phyloP scores from a whole-genome alignment of 2,329 filamentous ascomycete genomes.

The Didymella pinodella region DNA sequence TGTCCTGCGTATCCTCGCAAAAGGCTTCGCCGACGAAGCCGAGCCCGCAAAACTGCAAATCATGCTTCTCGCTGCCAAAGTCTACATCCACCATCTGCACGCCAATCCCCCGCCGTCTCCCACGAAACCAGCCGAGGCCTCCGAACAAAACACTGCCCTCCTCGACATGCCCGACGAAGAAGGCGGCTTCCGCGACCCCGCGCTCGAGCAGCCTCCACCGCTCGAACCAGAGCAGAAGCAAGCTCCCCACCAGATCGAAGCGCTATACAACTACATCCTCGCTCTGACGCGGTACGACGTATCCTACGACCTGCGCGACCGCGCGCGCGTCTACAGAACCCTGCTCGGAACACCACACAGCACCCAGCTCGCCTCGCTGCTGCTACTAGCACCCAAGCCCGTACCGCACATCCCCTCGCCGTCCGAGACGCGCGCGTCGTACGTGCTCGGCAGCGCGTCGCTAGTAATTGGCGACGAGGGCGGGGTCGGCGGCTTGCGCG shows the following conservation, averaged over 20 bases:
- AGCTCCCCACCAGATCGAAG: constrained; percentile 72
- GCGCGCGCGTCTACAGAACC: constrained; percentile 85
- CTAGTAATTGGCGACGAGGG: constrained; percentile 81
- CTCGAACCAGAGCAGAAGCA: constrained; percentile 36
- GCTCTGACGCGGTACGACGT: constrained; percentile 90
- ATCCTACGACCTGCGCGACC: constrained; percentile 93
- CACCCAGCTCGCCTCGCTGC: constrained; percentile 84
- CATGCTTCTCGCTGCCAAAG: constrained; percentile 90
- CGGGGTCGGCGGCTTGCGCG: constrained; percentile 71
- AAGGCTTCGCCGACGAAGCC: constrained; percentile 82
- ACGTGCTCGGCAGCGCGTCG: constrained; percentile 83
- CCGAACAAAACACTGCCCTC: constrained; percentile 31
- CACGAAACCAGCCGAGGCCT: constrained; percentile 43
- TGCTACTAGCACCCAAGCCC: constrained; percentile 92
- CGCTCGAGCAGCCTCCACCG: constrained; percentile 29
- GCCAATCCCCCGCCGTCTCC: constrained; percentile 58
- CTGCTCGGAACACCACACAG: constrained; percentile 77
- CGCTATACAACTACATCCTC: constrained; percentile 84
- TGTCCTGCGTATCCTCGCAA: constrained; percentile 85
- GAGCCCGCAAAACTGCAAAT: constrained; percentile 92
- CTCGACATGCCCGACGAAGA: constrained; percentile 48
- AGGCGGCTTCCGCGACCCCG: constrained; percentile 44
- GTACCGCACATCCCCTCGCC: constrained; percentile 90
- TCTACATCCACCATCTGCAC: constrained; percentile 89
- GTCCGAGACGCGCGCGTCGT: constrained; percentile 79